Percentiles rank a stretch among this genome's conserved stretches.
These are phyloP conservation scores for Ramaria sp. DNA, from an alignment of 768 basidiomycete genomes.

Conservation along the genomic window DNA sequence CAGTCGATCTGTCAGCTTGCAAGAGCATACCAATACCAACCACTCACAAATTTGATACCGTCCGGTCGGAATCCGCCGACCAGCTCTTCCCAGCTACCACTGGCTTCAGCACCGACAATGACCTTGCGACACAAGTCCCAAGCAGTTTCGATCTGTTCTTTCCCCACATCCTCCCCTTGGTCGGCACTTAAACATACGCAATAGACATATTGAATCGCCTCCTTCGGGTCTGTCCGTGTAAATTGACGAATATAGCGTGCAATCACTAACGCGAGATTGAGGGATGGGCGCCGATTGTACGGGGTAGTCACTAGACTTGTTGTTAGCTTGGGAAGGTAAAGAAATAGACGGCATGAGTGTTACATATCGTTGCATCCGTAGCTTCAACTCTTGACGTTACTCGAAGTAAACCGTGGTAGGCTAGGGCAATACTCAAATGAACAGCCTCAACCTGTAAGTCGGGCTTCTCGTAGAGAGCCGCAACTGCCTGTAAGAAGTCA, in stretches of 20 bases:
- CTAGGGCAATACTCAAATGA: slow-evolving; percentile 83
- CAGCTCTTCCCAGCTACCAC: slow-evolving; percentile 83
- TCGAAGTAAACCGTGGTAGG: slow-evolving; percentile 87
- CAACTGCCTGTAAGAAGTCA: slow-evolving; percentile 57
- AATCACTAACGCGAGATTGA: slow-evolving; percentile 75
- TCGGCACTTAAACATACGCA: slow-evolving; percentile 73
- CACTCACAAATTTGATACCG: slow-evolving; percentile 77
- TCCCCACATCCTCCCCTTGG: slow-evolving; percentile 58
- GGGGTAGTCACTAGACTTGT: slow-evolving; percentile 50
- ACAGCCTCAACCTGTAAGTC: slow-evolving; percentile 90
- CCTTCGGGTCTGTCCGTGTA: slow-evolving; percentile 84
- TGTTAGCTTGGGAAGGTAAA: not conserved
- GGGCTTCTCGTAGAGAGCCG: slow-evolving; percentile 78
- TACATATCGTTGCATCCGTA: slow-evolving; percentile 76
- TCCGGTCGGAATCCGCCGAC: slow-evolving; percentile 89
- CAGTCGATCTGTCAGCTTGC: not conserved
- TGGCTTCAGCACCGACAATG: slow-evolving; percentile 67
- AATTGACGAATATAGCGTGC: slow-evolving; percentile 93
- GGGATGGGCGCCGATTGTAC: slow-evolving; percentile 54
- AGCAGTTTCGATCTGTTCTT: slow-evolving; percentile 71
- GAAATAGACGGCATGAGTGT: slow-evolving; percentile 15
- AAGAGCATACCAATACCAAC: not conserved
- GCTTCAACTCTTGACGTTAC: slow-evolving; percentile 74
- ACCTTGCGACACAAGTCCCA: slow-evolving; percentile 75
- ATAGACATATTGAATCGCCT: slow-evolving; percentile 92